Conservation (phyloP, 257 asterid species). For the Prunella vulgaris region DNA sequence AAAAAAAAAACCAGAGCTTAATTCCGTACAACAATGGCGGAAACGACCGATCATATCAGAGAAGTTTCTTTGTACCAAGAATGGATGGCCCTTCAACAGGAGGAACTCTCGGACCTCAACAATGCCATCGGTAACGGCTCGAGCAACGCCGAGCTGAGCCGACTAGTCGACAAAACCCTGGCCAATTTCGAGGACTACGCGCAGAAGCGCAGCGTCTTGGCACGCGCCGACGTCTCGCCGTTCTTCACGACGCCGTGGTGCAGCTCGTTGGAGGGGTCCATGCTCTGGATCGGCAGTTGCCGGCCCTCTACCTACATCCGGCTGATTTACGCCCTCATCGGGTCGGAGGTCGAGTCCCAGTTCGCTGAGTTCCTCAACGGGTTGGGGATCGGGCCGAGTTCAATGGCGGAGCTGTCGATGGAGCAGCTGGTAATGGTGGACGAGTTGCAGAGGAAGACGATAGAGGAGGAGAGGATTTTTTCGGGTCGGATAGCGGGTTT, state of each 20-base stretch:
- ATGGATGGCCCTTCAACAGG: constrained; percentile 42
- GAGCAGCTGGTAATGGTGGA: constrained; percentile 33
- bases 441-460: constrained; percentile 32
- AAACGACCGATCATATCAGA: constrained; percentile 21
- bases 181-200: constrained; percentile 29
- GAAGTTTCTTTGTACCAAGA: constrained; percentile 26
- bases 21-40: background rate
- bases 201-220: constrained; percentile 25
- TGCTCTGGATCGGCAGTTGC: constrained; percentile 60
- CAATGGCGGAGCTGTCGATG: constrained; percentile 31
- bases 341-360: constrained; percentile 31
- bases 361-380: constrained; percentile 37
- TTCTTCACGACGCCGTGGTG: constrained; percentile 52
- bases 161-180: constrained; percentile 27
- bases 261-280: constrained; percentile 43
- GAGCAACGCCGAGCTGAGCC: constrained; percentile 20
- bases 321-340: constrained; percentile 40
- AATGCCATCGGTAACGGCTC: constrained; percentile 11
- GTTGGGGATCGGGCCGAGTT: background rate
- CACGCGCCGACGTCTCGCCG: constrained; percentile 33
- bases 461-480: constrained; percentile 33
- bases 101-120: constrained; percentile 38
- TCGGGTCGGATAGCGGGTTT: constrained; percentile 26
- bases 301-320: constrained; percentile 48
- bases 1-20: background rate